These are phyloP conservation scores for Aspergillus affinis DNA, from an alignment of 495 filamentous ascomycete species.

Conservation along the genomic window DNA sequence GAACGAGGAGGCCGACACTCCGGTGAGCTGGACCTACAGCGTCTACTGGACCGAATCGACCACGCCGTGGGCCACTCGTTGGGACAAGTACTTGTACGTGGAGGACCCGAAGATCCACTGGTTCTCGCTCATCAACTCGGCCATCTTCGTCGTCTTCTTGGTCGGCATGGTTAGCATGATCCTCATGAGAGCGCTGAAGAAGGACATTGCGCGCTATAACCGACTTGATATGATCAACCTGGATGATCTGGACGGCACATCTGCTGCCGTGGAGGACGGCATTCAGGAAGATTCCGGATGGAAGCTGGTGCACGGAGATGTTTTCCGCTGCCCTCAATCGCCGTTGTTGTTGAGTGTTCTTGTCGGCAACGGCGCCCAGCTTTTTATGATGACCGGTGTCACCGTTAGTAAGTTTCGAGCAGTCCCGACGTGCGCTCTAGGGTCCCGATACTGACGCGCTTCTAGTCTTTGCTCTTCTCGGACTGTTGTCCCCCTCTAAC, in stretches of 20 bases:
- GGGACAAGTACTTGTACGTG: slow-evolving; percentile 97
- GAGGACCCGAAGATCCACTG: slow-evolving; percentile 96
- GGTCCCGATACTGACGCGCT: slow-evolving; percentile 1
- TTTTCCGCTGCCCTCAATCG: slow-evolving; percentile 84
- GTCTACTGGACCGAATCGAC: slow-evolving; percentile 77
- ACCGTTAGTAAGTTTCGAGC: slow-evolving; percentile 61
- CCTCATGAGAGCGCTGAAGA: slow-evolving; percentile 78
- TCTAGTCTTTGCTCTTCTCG: slow-evolving; percentile 79
- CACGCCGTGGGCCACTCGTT: slow-evolving; percentile 91
- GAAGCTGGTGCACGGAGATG: slow-evolving; percentile 97
- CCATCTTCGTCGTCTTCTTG: slow-evolving; percentile 89
- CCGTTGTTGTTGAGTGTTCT: slow-evolving; percentile 83
- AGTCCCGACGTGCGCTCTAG: neutral
- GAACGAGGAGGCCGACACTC: slow-evolving; percentile 62
- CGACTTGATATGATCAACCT: slow-evolving; percentile 81
- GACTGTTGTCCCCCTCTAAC: slow-evolving; percentile 92
- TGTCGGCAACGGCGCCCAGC: slow-evolving; percentile 89
- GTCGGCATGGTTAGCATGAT: slow-evolving; percentile 88
- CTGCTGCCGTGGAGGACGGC: slow-evolving; percentile 76
- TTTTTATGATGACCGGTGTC: slow-evolving; percentile 95
- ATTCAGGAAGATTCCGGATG: slow-evolving; percentile 97
- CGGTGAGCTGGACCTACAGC: slow-evolving; percentile 85
- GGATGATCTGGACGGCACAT: slow-evolving; percentile 77
- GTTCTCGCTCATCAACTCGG: slow-evolving; percentile 94
- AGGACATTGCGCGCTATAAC: slow-evolving; percentile 96